Base-by-base conservation (phyloP, 2,329 filamentous ascomycete species). In the Cytospora chrysosperma region DNA sequence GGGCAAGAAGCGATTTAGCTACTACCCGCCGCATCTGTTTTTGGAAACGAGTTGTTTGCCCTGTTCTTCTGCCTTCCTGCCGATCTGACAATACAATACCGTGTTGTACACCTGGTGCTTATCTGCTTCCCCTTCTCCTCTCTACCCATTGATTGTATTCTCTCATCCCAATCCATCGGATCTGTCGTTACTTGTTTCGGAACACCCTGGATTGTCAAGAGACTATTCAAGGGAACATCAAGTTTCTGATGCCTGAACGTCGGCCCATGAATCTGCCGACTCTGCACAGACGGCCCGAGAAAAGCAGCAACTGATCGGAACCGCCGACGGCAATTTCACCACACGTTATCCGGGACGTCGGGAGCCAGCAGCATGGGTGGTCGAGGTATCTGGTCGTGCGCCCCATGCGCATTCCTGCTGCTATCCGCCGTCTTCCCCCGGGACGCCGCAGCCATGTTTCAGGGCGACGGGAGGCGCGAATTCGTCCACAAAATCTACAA, bases 401-500 rank as follows among this genome's bases (percentile, higher is more conserved):
- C 68, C 59, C 67, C 71, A 43, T 72, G 70, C 63, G 64, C 64
- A 40, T 61, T 64, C n/a, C 60, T 72, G 57, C 66, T 70, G 24
- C 47, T 70, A 55, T 64, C 65, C 54, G 68, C 67, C n/a, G 52
- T 72, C 27, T 40, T 72, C 8, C 70, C 69, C 37, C 51, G 57
- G 40, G 67, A 69, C 37, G 67, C 64, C 59, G 63, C 67, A 61
- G 70, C 70, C 56, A 67, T 69, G 67, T 70, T 70, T 59, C 62
- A 64, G 3, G 68, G 64, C n/a, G 52, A 52, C 30, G 64, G 68
- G 50, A 68, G 66, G 63, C 67, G 68, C 65, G 66, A 72, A 52
- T 51, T 58, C 10, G 24, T 72, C 13, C 72, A 73, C 51, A 65
- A 66, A 57, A 62, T 73, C 17, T 66, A 68, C 27, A 69, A 71